phyloP scores from a whole-genome alignment of 176 grass and related monocot genomes.

The Musa beccarii region DNA sequence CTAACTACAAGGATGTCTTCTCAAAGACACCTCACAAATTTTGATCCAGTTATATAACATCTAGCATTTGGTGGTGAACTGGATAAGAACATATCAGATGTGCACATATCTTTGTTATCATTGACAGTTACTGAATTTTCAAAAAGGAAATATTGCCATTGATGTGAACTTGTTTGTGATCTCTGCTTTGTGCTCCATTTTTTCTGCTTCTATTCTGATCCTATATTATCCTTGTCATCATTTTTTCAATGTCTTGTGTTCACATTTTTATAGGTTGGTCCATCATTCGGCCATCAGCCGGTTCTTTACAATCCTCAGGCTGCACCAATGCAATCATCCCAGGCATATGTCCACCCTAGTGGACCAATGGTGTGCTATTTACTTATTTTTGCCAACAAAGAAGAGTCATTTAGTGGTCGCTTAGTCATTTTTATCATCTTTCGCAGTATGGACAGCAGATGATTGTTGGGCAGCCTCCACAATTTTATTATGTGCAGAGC shows the following conservation, averaged over 20 bases:
- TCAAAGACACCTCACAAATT: background rate
- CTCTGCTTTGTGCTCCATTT: background rate
- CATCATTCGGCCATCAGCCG: constrained; percentile 46
- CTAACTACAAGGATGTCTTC: no score
- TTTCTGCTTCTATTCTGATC: background rate
- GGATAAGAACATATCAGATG: background rate
- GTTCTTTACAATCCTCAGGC: constrained; percentile 49
- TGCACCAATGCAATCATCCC: constrained; percentile 30
- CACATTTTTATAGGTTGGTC: constrained; percentile 30
- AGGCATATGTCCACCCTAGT: constrained; percentile 52
- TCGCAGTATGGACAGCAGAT: constrained; percentile 71
- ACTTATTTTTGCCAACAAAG: background rate
- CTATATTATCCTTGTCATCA: background rate
- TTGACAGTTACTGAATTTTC: background rate
- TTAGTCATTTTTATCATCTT: constrained; percentile 7
- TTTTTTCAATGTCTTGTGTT: constrained; percentile 4
- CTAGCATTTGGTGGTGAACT: background rate
- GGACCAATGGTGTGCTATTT: constrained; percentile 31
- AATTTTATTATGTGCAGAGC: constrained; percentile 40
- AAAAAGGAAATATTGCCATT: background rate
- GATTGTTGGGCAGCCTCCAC: constrained; percentile 45
- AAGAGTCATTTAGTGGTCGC: background rate
- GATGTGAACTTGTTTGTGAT: background rate
- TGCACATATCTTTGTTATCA: background rate
- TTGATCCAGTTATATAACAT: background rate